Base-by-base conservation (phyloP, 2,329 filamentous ascomycete genomes). In the Aspergillus sp. region DNA sequence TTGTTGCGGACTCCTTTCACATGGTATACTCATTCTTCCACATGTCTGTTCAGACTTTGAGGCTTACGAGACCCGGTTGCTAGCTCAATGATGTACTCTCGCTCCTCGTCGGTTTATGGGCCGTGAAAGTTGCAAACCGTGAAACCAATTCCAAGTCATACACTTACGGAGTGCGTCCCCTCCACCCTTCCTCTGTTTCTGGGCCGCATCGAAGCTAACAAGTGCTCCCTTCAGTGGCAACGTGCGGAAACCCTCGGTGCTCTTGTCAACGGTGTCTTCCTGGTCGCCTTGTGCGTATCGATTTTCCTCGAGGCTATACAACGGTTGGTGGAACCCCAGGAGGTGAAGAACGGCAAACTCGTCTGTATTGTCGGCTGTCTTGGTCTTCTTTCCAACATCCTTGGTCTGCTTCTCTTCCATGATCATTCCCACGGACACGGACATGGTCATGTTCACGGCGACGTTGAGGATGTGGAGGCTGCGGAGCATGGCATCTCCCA, bases 51-150 rank as follows among this genome's bases (percentile, higher is more conserved):
- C 51, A 52, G 26, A 33, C 52, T 26, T 20, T 8, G 20, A 17
- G 20, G 24, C 45, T 52, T n/a, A 55, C 43, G 2, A 9, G n/a
- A 6, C 47, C 35, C 16, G 9, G 14, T 49, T 60, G 26, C 26
- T 8, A 91, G 88, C 80, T 99, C 55, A 99, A 99, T 78, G 94
- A 99, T 82, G 94, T 99, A 63, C 87, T 99, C 55, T 97, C 94
- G 1, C 79, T 99, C 13, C 82, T 87, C 51, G 93, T 99, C 56
- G 94, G 94, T 59, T 75, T 97, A 38, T 99, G 94, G 93, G 94
- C 94, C 49, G 94, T 99, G 50, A 89, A 87, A 57, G 89, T 95
- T 47, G 90, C 92, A 22, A 89, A 89, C 69, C 85, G 89, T 65
- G 89, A 86, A 60, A 89, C 87, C 0, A 80, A 72, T 54, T 95